Evolutionary conservation across 495 filamentous ascomycete genomes (phyloP), one percentile per base, ranked within the genome.

Genomic region (Podospora didyma): DNA sequence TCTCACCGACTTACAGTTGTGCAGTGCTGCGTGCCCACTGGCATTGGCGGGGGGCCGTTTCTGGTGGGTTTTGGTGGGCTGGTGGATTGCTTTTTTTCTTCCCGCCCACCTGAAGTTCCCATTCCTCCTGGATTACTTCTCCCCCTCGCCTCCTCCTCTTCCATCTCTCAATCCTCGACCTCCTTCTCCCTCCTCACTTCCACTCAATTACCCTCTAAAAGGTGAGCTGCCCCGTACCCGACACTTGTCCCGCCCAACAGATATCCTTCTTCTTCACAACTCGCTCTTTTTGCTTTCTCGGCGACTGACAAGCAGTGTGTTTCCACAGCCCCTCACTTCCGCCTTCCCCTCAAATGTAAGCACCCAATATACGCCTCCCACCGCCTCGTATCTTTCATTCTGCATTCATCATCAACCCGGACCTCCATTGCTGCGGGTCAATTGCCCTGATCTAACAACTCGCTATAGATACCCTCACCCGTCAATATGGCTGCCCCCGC

Each of bases 401-500:
- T n/a, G n/a, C n/a, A n/a, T n/a, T 31, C 26, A 31, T 31, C 26
- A 9, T 4, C 26, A 9, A 31, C 26, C 26, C 26, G 4, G 26
- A 31, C 26, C 26, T 4, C 26, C 9, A 3, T 31, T 31, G 9
- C 9, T 31, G n/a, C n/a, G n/a, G n/a, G n/a, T n/a, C n/a, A n/a
- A n/a, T n/a, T n/a, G n/a, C n/a, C n/a, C n/a, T 31, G 26, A 31
- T 9, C 26, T 31, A 31, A 31, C 26, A 31, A 9, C 26, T 3
- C 26, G 6, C 20, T 37, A 16, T 14, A 26, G 14, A 41, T 23
- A 37, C 7, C 17, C 31, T 11, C n/a, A n/a, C 7, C 22, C 42
- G 17, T 11, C 64, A 73, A 54, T 69, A 87, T 82, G 78, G 69
- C 82, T 80, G 87, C 91, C 70, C 92, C 92, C 75, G 93, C 92